Conservation (phyloP, 768 basidiomycete species). For the Auricularia cornea region DNA sequence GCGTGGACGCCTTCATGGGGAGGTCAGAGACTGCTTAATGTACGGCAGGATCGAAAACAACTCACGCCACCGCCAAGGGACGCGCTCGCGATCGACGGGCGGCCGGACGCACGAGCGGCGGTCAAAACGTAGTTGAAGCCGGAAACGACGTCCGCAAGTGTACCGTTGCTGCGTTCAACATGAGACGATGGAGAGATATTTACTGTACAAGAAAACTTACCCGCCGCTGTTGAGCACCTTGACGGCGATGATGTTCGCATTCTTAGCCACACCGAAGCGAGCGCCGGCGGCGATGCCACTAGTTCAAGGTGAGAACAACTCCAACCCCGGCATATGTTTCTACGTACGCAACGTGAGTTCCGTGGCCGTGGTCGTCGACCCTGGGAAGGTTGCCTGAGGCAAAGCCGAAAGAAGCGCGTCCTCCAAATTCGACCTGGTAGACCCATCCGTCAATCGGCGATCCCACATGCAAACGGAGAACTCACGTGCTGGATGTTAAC, state of each 20-base stretch:
- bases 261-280: constrained; percentile 29
- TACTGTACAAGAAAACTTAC: constrained; percentile 11
- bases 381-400: constrained; percentile 24
- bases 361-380: constrained; percentile 60
- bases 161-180: constrained; percentile 4
- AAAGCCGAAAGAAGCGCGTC: constrained; percentile 34
- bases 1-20: constrained; percentile 2
- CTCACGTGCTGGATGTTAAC: constrained; percentile 17
- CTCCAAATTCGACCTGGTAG: constrained; percentile 30
- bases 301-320: constrained; percentile 29
- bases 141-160: constrained; percentile 14
- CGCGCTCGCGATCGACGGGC: constrained; percentile 30
- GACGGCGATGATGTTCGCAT: constrained; percentile 31
- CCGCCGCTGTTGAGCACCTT: constrained; percentile 34
- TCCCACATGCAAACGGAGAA: background rate
- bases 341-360: constrained; percentile 25
- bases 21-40: background rate
- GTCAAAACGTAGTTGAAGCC: constrained; percentile 26
- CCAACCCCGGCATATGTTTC: constrained; percentile 89
- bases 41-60: background rate
- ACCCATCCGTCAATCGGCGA: background rate
- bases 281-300: constrained; percentile 18
- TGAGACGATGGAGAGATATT: too few relatives aligned
- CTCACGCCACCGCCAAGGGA: constrained; percentile 25
- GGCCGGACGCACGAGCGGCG: constrained; percentile 14